Percentiles rank a stretch among this genome's conserved stretches.
These are phyloP conservation scores for Boletus patriciae DNA, from an alignment of 768 basidiomycete genomes.

Conservation along the genomic window DNA sequence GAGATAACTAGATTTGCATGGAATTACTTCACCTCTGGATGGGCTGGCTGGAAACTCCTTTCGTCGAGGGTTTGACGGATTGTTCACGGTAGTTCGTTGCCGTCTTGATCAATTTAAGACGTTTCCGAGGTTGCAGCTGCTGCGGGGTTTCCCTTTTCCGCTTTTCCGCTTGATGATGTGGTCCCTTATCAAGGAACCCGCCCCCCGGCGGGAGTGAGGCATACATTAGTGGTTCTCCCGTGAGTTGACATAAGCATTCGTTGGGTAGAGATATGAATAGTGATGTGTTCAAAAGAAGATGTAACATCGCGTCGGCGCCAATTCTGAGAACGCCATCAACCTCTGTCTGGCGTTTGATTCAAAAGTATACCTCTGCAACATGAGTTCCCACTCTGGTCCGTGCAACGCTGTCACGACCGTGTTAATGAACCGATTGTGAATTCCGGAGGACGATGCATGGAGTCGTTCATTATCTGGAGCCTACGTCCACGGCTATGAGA, in stretches of 20 bases:
- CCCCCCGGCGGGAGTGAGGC: constrained; percentile 28
- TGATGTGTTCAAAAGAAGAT: constrained; percentile 73
- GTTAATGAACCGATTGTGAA: constrained; percentile 67
- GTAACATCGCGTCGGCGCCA: constrained; percentile 73
- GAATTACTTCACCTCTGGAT: constrained; percentile 20
- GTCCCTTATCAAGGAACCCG: constrained; percentile 12
- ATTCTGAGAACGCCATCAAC: constrained; percentile 47
- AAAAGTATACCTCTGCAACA: constrained; percentile 56
- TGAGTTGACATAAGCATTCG: constrained; percentile 80
- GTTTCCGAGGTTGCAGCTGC: constrained; percentile 29
- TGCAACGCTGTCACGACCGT: constrained; percentile 71
- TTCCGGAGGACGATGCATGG: constrained; percentile 40
- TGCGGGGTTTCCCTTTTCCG: constrained; percentile 20
- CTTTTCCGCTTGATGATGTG: constrained; percentile 14
- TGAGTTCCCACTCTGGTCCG: constrained; percentile 60
- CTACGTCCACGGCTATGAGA: constrained; percentile 3
- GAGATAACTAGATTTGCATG: background rate
- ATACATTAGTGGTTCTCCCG: constrained; percentile 66
- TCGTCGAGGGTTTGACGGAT: constrained; percentile 4
- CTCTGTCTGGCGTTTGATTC: background rate
- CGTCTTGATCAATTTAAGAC: constrained; percentile 17
- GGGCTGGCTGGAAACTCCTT: constrained; percentile 8
- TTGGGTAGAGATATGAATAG: constrained; percentile 80
- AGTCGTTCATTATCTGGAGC: constrained; percentile 38
- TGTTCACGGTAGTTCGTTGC: constrained; percentile 1